Evolutionary conservation across 192 early-diverging fungal species (phyloP).

Genomic region (Phlyctochytrium bullatum): DNA sequence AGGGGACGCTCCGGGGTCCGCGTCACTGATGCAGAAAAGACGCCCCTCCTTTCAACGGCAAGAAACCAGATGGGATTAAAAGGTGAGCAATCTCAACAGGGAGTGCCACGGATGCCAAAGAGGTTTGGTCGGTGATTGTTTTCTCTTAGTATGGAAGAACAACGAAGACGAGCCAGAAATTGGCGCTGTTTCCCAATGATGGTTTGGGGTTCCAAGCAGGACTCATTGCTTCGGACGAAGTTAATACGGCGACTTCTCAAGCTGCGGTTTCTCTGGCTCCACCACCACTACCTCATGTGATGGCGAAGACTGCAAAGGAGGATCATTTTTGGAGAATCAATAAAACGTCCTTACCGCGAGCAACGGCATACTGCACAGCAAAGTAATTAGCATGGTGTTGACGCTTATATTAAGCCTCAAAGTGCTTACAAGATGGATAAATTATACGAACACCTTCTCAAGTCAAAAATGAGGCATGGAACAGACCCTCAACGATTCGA

Average conservation of each 20-base stretch:
- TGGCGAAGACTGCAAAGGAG: conserved; percentile 34
- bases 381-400: conserved; percentile 40
- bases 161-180: conserved; percentile 60
- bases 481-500: conserved; percentile 44
- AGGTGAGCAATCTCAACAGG: too few relatives aligned
- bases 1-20: too few relatives aligned
- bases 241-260: background rate
- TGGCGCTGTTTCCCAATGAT: conserved; percentile 85
- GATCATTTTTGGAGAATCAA: conserved; percentile 68
- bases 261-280: conserved; percentile 2
- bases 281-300: conserved; percentile 35
- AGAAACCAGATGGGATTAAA: too few relatives aligned
- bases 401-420: conserved; percentile 24
- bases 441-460: conserved; percentile 53
- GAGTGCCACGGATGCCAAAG: background rate
- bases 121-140: background rate
- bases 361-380: conserved; percentile 76
- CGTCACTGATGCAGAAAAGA: too few relatives aligned
- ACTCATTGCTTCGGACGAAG: background rate
- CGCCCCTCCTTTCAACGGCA: too few relatives aligned
- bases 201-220: conserved; percentile 10
- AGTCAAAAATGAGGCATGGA: conserved; percentile 31
- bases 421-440: conserved; percentile 48
- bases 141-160: background rate
- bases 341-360: conserved; percentile 55